phyloP scores from a whole-genome alignment of 345 rosid genomes.

The Geranium rotundifolium region DNA sequence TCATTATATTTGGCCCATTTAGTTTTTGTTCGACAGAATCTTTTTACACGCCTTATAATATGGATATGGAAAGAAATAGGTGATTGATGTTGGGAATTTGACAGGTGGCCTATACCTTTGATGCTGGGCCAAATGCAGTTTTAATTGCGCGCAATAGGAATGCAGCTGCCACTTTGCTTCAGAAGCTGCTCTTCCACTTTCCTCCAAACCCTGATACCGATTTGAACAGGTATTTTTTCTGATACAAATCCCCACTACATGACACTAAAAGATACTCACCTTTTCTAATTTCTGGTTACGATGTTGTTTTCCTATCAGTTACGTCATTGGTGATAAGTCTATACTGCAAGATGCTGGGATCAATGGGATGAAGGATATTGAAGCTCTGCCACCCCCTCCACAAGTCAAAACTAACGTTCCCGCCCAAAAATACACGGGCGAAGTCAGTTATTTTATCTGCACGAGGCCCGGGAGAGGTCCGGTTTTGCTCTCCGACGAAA shows the following conservation, averaged over 20 bases:
- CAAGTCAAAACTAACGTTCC: slow-evolving; percentile 37
- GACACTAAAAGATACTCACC: no score
- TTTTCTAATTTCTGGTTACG: no score
- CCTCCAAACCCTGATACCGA: slow-evolving; percentile 69
- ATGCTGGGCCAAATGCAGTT: slow-evolving; percentile 95
- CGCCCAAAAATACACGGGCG: slow-evolving; percentile 51
- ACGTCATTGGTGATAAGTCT: slow-evolving; percentile 67
- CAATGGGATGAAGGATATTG: slow-evolving; percentile 41
- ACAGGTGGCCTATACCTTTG: slow-evolving; percentile 92
- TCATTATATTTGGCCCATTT: no score
- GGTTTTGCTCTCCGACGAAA: slow-evolving; percentile 46
- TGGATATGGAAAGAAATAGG: no score
- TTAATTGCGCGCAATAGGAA: slow-evolving; percentile 54
- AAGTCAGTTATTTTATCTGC: slow-evolving; percentile 76
- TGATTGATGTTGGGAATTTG: slow-evolving; percentile 5
- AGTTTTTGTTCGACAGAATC: no score
- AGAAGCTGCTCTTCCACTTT: slow-evolving; percentile 67
- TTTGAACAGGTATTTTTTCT: slow-evolving; percentile 45
- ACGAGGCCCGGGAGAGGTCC: slow-evolving; percentile 88
- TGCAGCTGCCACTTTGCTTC: slow-evolving; percentile 61
- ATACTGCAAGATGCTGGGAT: slow-evolving; percentile 78
- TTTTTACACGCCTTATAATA: no score
- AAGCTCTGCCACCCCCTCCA: slow-evolving; percentile 44
- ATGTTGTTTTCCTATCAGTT: slow-evolving; percentile 27
- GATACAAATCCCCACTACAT: no score